Conservation (phyloP, 2,329 filamentous ascomycete species). For the Hymenoscyphus albidus region DNA sequence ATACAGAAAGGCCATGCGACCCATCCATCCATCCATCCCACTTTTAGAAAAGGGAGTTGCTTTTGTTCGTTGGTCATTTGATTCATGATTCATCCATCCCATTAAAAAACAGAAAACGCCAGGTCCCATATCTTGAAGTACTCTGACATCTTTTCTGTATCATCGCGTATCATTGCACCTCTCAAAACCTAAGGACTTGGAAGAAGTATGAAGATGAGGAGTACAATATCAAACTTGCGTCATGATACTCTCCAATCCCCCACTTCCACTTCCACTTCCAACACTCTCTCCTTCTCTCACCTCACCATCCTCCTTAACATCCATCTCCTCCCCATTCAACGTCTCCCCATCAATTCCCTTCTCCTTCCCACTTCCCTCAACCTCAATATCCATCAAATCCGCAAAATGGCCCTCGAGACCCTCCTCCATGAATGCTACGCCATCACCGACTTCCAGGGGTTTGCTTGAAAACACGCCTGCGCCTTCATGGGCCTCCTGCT, state of each 20-base stretch:
- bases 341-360: not conserved
- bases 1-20: too few species aligned
- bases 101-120: too few species aligned
- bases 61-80: too few species aligned
- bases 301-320: not conserved
- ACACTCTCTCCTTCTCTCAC: not conserved
- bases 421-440: slow-evolving; percentile 55
- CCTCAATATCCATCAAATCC: slow-evolving; percentile 31
- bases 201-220: too few species aligned
- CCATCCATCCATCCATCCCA: too few species aligned
- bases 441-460: slow-evolving; percentile 46
- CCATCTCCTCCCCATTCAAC: not conserved
- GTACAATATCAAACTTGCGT: not conserved
- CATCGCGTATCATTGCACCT: too few species aligned
- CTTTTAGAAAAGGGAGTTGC: too few species aligned
- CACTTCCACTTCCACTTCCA: not conserved
- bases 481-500: slow-evolving; percentile 33
- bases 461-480: slow-evolving; percentile 38
- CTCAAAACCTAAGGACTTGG: too few species aligned
- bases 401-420: slow-evolving; percentile 46
- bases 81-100: too few species aligned
- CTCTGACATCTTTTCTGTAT: too few species aligned
- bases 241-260: not conserved
- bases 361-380: not conserved
- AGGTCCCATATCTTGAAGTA: too few species aligned